These are phyloP conservation scores for Talaromyces ruber DNA, from an alignment of 495 filamentous ascomycete species.

Conservation along the genomic window DNA sequence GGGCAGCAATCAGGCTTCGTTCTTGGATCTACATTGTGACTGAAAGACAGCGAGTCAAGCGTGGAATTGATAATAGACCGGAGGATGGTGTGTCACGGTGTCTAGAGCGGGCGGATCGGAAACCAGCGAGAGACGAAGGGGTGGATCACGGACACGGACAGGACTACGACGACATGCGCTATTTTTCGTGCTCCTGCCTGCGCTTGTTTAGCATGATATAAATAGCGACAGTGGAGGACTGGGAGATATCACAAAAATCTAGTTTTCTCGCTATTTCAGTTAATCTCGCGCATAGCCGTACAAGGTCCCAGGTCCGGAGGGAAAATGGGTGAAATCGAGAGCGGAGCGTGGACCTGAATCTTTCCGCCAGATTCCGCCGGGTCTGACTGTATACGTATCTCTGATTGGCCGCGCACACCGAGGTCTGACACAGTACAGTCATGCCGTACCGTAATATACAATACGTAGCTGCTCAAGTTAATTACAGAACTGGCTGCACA, in stretches of 20 bases:
- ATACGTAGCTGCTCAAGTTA: neutral
- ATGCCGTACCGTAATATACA: neutral
- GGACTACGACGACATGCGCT: neutral
- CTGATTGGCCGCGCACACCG: neutral
- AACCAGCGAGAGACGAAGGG: neutral
- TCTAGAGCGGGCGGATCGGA: slow-evolving; percentile 2
- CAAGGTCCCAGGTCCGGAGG: neutral
- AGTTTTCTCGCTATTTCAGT: too few species aligned
- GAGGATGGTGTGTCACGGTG: neutral
- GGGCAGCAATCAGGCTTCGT: neutral
- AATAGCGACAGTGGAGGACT: too few species aligned
- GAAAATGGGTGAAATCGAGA: neutral
- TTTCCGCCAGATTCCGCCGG: slow-evolving; percentile 3
- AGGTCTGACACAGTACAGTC: neutral
- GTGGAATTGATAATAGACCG: neutral
- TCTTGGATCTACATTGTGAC: slow-evolving; percentile 11
- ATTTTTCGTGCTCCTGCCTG: neutral
- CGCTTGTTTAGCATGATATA: neutral
- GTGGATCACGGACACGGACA: neutral
- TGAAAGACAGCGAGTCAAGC: neutral
- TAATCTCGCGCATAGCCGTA: too few species aligned
- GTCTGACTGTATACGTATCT: neutral
- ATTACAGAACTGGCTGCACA: neutral
- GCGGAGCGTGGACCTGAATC: neutral
- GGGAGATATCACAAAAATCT: too few species aligned